Conservation (phyloP, 495 filamentous ascomycete genomes). For the Penicillium herquei region DNA sequence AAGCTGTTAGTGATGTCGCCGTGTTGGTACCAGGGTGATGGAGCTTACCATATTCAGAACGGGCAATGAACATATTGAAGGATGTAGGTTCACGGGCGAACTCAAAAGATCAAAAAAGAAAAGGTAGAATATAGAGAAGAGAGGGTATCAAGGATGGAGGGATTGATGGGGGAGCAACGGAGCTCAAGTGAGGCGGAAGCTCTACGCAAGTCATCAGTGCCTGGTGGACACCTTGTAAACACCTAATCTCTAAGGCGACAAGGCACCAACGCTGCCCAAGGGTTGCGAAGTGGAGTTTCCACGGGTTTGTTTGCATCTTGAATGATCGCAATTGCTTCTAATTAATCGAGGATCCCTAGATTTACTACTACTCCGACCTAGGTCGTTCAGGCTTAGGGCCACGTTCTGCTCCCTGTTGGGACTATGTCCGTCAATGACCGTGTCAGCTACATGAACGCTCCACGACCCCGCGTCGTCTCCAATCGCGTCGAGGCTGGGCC, state of each 20-base stretch:
- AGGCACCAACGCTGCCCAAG: conserved; percentile 29
- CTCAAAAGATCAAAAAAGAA: background rate
- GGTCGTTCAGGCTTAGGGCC: conserved; percentile 22
- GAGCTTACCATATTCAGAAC: conserved; percentile 96
- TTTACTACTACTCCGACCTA: background rate
- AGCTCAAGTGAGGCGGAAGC: conserved; percentile 35
- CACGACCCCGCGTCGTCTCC: conserved; percentile 47
- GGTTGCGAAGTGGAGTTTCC: conserved; percentile 13
- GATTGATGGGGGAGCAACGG: conserved; percentile 21
- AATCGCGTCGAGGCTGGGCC: conserved; percentile 44
- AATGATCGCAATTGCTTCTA: conserved; percentile 1
- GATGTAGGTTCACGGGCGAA: conserved; percentile 13
- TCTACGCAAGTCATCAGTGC: conserved; percentile 46
- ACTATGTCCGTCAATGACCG: conserved; percentile 49
- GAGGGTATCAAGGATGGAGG: conserved; percentile 9
- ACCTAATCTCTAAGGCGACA: conserved; percentile 25
- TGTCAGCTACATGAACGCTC: conserved; percentile 43
- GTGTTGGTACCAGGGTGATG: conserved; percentile 19
- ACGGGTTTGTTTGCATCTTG: conserved; percentile 9
- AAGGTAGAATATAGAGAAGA: conserved; percentile 4
- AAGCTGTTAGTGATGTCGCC: conserved; percentile 32
- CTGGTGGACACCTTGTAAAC: conserved; percentile 30
- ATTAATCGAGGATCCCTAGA: background rate
- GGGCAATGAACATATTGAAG: conserved; percentile 95
- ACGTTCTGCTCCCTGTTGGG: conserved; percentile 22